These are phyloP conservation scores for Spergularia marina DNA, from an alignment of 148 eudicot genomes.

Conservation along the genomic window DNA sequence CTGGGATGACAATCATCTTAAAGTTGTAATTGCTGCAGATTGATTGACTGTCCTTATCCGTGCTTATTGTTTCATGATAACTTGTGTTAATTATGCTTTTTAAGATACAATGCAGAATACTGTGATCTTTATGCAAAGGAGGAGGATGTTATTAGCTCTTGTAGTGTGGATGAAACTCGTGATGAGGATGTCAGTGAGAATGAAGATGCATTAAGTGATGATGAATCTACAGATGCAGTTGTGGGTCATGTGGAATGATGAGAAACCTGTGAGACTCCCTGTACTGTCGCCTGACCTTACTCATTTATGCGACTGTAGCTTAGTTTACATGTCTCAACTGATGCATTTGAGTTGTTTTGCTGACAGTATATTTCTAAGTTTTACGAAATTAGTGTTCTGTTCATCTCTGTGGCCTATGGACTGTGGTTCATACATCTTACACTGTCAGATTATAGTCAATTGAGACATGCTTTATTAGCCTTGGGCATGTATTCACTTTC, in stretches of 20 bases:
- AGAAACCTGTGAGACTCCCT: constrained; percentile 11
- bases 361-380: background rate
- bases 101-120: constrained; percentile 17
- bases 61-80: background rate
- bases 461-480: too few relatives aligned
- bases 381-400: too few relatives aligned
- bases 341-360: background rate
- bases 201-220: constrained; percentile 24
- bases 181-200: constrained; percentile 26
- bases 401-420: too few relatives aligned
- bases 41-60: background rate
- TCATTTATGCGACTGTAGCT: too few relatives aligned
- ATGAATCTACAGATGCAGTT: constrained; percentile 8
- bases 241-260: constrained; percentile 18
- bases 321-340: background rate
- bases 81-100: background rate
- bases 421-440: too few relatives aligned
- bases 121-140: constrained; percentile 30
- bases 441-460: too few relatives aligned
- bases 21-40: too few relatives aligned
- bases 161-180: constrained; percentile 6
- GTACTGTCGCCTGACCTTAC: background rate
- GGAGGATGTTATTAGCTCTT: constrained; percentile 13
- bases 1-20: too few relatives aligned
- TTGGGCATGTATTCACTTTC: too few relatives aligned